Base-by-base conservation (phyloP, 352 stramenopile species). In the Pythium myriotylum region DNA sequence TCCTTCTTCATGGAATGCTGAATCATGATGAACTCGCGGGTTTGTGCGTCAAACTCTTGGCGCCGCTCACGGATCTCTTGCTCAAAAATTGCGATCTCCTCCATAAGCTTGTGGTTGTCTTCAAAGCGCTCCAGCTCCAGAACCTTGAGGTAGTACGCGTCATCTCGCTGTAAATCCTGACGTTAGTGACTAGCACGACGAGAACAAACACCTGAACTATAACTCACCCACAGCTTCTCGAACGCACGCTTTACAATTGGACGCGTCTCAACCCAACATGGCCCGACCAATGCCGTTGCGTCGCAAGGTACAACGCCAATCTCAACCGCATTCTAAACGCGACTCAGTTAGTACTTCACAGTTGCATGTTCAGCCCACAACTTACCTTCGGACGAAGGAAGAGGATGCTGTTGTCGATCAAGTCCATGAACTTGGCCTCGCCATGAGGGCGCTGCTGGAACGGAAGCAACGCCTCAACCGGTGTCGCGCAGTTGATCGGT, bases 251-350 rank as follows among this genome's bases (percentile, higher is more conserved):
- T 86, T 16, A 91, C 54, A 14, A 75, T 42, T 32, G 84, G 81
- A 27, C 81, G 70, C 8, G 67, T 80, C 47, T 91, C 76, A 12
- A 93, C 67, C 79, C 78, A 90, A 49, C 84, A 91, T 37, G 81
- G 74, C 33, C 74, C 74, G 6, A 93, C 67, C 13, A 91, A 64
- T 9, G 67, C 67, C 7, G 70, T 68, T 20, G 71, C 63, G 12
- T 79, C 65, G 43, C 81, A 90, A 17, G 84, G 81, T 23, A 91
- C 63, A 12, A 93, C 81, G 17, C 79, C 70, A 55, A 93, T 90
- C 55, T 90, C 84, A 19, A 93, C 70, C n/a, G 61, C 72, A 45
- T 67, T 74, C 81, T 89, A 42, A 54, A 1, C 12, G 33, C 6
- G 22, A 48, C 3, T 8, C 39, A 58, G 19, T 19, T 49, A 37